Base-by-base conservation (phyloP, 1,139 yeast species). In the Suhomyces bolitotheri region DNA sequence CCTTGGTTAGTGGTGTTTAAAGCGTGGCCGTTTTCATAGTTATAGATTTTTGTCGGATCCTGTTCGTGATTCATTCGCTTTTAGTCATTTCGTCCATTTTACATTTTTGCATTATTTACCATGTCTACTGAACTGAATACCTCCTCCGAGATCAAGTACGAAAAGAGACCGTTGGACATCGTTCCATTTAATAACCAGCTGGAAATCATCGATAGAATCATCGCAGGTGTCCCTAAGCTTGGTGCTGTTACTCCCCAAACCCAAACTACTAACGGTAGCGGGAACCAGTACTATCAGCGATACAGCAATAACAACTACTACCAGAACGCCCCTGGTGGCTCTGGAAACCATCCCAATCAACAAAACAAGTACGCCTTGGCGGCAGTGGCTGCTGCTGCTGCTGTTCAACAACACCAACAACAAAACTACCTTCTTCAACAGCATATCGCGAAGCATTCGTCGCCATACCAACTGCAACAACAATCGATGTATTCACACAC, bases 351-450 rank as follows among this genome's bases (percentile, higher is more conserved):
- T 16, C 40, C 38, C 20, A 34, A 19, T 22, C 58, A 49, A 30
- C 54, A 49, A 25, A 51, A 52, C 36, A 54, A 56, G 41, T 58
- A 55, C 39, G 56, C 63, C 1, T 47, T 55, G 29, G 61, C 64
- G 9, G 55, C 64, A 2, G 63, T 56, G 5, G 62, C 63, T 3
- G 60, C 62, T 1, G 63, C 64, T 2, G 62, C 64, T 6, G 61
- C 62, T 1, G 51, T 41, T 24, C 51, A 52, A 26, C 51, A 41
- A 14, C 46, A 45, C 10, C 46, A 46, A 28, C 51, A 45, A 24
- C 45, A 47, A 24, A 36, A 34, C 25, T 42, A 38, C 29, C 38
- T 43, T 20, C 41, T 46, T 13, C 53, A 49, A 31, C 43, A 43
- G 17, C 49, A 41, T 19, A 37, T 37, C 10, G 33, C 39, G 12